Base-by-base conservation (phyloP, 2,329 filamentous ascomycete species). In the Aureobasidium sp. region DNA sequence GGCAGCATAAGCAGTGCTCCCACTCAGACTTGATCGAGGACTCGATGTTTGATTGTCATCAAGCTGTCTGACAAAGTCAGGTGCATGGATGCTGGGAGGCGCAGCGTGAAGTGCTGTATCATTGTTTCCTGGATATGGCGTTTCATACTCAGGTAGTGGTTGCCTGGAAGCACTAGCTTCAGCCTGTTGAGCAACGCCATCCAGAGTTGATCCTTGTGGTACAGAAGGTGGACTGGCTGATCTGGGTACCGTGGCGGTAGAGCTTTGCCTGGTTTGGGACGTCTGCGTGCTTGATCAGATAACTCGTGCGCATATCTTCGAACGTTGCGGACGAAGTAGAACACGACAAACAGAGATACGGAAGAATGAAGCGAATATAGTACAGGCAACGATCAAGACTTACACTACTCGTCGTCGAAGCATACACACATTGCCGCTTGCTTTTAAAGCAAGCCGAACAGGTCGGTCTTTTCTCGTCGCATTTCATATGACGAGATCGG, bases 401-500 rank as follows among this genome's bases (percentile, higher is more conserved):
- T 20, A 61, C 59, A 27, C 20, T 29, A 23, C 20, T 20, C 20
- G 36, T 42, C 17, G 46, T 27, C 6, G 42, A 13, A 20, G 15
- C 68, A 67, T 76, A 77, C 20, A 73, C 64, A 65, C 76, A 79
- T 58, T 73, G 71, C 63, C 74, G 73, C 46, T 73, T 69, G 41
- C 71, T 72, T 64, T 77, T 78, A 39, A 68, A 64, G 65, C 76
- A 79, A 67, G 72, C 73, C 36, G 70, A 69, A 66, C 76, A 78
- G 27, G 69, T 69, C 23, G 75, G 76, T 62, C 72, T 73, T 46
- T 68, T 69, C 68, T 80, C 77, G 63, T 78, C 76, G 66, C 78
- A 80, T 69, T 80, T 80, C 66, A 79, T 76, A 63, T 78, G 74
- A 62, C 78, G 71, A 63, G 73, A 73, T 53, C 77, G 75, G 66